These are phyloP conservation scores for Amphibolis antarctica DNA, from an alignment of 106 monocot genomes.

Conservation along the genomic window DNA sequence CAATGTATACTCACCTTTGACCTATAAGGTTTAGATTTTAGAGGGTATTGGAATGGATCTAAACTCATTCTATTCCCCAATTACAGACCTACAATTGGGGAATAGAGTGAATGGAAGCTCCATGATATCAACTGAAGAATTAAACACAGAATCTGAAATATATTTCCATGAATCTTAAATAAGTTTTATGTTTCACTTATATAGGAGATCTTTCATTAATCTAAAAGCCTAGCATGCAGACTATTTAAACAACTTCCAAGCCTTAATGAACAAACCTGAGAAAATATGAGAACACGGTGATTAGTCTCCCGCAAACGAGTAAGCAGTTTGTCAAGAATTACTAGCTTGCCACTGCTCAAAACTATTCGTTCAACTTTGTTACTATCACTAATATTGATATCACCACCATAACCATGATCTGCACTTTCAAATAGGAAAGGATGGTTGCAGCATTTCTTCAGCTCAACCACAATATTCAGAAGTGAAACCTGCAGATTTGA, in stretches of 20 bases:
- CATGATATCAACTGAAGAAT: no score
- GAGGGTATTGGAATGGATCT: no score
- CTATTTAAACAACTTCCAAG: neutral
- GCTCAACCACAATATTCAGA: conserved; percentile 89
- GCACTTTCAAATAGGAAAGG: conserved; percentile 99
- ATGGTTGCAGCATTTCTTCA: conserved; percentile 99
- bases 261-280: conserved; percentile 51
- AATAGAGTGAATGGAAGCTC: no score
- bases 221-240: no score
- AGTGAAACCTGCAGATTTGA: conserved; percentile 79
- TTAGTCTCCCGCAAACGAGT: conserved; percentile 72
- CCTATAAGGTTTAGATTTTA: no score
- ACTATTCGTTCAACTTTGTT: conserved; percentile 93
- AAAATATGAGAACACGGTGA: conserved; percentile 96
- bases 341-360: conserved; percentile 94
- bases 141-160: no score
- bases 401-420: conserved; percentile 99
- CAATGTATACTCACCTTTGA: no score
- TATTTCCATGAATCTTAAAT: no score
- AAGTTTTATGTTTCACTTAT: no score
- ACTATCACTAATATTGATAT: conserved; percentile 56
- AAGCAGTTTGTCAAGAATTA: conserved; percentile 88
- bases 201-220: no score
- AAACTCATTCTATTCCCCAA: no score
- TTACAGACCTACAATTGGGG: no score